Evolutionary conservation across 1,284 basidiomycete genomes (phyloP).

Genomic region (Ustilago cynodontis): DNA sequence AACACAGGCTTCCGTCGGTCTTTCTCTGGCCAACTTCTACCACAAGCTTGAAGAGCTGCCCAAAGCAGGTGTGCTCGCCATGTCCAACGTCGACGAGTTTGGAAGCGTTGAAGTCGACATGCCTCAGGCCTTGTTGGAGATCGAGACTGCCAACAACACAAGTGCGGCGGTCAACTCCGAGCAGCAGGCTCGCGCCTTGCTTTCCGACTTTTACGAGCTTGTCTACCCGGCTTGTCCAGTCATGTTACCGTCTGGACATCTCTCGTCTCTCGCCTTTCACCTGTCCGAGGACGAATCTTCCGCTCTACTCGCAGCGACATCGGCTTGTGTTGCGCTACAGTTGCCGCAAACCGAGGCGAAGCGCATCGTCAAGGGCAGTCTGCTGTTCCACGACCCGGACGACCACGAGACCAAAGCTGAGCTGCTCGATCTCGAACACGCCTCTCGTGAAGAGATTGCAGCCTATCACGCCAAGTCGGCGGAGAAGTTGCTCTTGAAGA

Average conservation of each 20-base stretch:
- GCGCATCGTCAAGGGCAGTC: conserved; percentile 55
- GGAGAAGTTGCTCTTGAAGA: conserved; percentile 54
- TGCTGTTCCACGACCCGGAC: conserved; percentile 38
- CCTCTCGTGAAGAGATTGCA: conserved; percentile 56
- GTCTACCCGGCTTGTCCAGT: conserved; percentile 62
- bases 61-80: conserved; percentile 53
- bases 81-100: conserved; percentile 33
- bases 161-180: conserved; percentile 54
- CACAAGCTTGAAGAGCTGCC: conserved; percentile 59
- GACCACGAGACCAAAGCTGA: conserved; percentile 52
- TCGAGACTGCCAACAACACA: conserved; percentile 43
- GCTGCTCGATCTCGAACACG: conserved; percentile 41
- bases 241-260: conserved; percentile 56
- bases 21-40: conserved; percentile 53
- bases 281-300: conserved; percentile 61
- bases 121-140: conserved; percentile 38
- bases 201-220: conserved; percentile 59
- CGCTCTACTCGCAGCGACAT: conserved; percentile 58
- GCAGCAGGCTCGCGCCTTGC: conserved; percentile 49
- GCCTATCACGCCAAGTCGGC: conserved; percentile 58
- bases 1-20: conserved; percentile 22
- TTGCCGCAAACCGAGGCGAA: conserved; percentile 52
- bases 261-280: conserved; percentile 62
- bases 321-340: conserved; percentile 55
- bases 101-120: conserved; percentile 42